These are phyloP conservation scores for Nigrospora oryzae DNA, from an alignment of 2,329 filamentous ascomycete species.

Conservation along the genomic window DNA sequence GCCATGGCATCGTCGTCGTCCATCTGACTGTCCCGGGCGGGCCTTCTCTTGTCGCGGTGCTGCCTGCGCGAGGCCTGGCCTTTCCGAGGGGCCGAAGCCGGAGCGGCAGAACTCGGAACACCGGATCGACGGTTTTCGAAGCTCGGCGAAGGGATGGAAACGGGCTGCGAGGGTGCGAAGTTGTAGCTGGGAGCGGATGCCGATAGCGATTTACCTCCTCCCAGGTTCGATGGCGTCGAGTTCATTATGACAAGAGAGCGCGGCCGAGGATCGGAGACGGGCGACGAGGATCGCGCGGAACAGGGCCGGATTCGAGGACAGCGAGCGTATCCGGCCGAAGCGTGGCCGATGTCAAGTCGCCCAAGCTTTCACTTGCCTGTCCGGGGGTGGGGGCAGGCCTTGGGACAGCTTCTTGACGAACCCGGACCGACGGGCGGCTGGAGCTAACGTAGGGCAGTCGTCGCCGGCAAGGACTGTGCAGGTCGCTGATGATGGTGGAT, in stretches of 20 bases:
- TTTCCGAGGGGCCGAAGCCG: constrained; percentile 54
- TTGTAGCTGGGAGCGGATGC: constrained; percentile 32
- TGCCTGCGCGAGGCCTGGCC: constrained; percentile 70
- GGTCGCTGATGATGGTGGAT: neutral
- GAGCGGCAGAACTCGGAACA: constrained; percentile 22
- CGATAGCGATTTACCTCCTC: constrained; percentile 42
- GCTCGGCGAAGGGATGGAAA: constrained; percentile 30
- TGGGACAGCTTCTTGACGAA: too few species aligned
- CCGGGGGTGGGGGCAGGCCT: too few species aligned
- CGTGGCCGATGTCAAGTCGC: too few species aligned
- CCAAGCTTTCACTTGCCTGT: too few species aligned
- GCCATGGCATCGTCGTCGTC: constrained; percentile 83
- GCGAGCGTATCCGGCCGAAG: too few species aligned
- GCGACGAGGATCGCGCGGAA: too few species aligned
- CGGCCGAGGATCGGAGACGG: neutral
- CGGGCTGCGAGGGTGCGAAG: constrained; percentile 28
- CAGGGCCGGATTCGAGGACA: too few species aligned
- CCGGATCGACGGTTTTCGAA: constrained; percentile 42
- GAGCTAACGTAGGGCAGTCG: too few species aligned
- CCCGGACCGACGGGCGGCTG: too few species aligned
- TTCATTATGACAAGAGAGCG: constrained; percentile 17
- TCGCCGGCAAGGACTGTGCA: neutral
- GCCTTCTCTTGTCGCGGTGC: constrained; percentile 73
- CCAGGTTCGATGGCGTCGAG: constrained; percentile 27
- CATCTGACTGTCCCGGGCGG: constrained; percentile 39